Percentiles rank a stretch among this genome's conserved stretches.
Conservation (phyloP, 2,329 filamentous ascomycete species). For the Penicillium psychrosexuale region DNA sequence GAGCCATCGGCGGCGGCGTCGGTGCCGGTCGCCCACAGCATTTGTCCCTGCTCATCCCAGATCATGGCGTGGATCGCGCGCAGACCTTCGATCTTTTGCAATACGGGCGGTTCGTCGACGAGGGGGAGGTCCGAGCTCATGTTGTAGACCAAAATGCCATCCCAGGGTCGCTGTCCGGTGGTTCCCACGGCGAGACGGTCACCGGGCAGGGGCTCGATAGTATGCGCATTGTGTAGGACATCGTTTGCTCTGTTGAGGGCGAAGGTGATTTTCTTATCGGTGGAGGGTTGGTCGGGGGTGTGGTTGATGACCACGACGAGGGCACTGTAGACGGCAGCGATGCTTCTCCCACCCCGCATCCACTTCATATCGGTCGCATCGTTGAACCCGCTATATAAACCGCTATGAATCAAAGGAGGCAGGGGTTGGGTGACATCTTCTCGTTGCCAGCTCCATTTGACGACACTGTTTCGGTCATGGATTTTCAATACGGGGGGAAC, state of each 20-base stretch:
- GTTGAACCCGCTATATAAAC: conserved; percentile 20
- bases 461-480: conserved; percentile 11
- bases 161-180: conserved; percentile 23
- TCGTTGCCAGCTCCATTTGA: conserved; percentile 19
- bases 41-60: conserved; percentile 25
- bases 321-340: conserved; percentile 24
- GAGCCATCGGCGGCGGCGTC: conserved; percentile 25
- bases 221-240: conserved; percentile 23
- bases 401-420: conserved; percentile 13
- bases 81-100: conserved; percentile 25
- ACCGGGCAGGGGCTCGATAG: conserved; percentile 20
- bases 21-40: conserved; percentile 25
- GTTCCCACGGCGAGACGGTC: conserved; percentile 22
- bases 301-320: conserved; percentile 25
- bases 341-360: conserved; percentile 20
- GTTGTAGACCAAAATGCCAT: conserved; percentile 26
- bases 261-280: conserved; percentile 26
- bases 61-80: conserved; percentile 26
- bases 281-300: conserved; percentile 19
- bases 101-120: conserved; percentile 18
- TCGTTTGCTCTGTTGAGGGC: conserved; percentile 22
- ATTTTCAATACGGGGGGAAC: conserved; percentile 14
- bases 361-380: conserved; percentile 28
- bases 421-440: conserved; percentile 20
- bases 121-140: conserved; percentile 18